Base-by-base conservation (phyloP, 2,329 filamentous ascomycete genomes). In the Colletotrichum navitas region DNA sequence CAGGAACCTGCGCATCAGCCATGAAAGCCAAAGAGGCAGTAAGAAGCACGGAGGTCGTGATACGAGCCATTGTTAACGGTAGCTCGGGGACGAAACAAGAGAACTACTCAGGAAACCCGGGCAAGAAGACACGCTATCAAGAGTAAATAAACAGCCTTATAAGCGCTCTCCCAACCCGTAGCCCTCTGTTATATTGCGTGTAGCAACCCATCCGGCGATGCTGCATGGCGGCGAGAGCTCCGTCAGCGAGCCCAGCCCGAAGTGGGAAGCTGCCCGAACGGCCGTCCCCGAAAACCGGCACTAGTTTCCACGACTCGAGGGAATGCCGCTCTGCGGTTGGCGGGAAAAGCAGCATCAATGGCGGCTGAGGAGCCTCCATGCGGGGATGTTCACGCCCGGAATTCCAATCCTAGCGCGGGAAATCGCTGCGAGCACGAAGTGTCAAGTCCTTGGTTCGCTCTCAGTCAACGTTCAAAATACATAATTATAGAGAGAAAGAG, bases 1-100 rank as follows among this genome's bases (percentile, higher is more conserved):
- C 52, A 14, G 63, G 52, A 43, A 52, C 68, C 59, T 72, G 67
- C 34, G 73, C 74, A 45, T 47, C 56, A 18, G 55, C 70, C 16
- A 52, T 36, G 16, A 52, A 10, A 3, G 52, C 69, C 21, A 72
- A 26, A 29, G 66, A 43, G 24, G 49, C 43, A 6, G 56, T 51
- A 32, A 72, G 16, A 21, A 72, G 61, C 16, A 34, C 24, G 6
- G 55, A 56, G 26, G 51, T 61, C 29, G 43, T 52, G 43, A 71
- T 34, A 24, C 61, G 70, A 72, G 62, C 61, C 70, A 72, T 72
- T 36, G 56, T 43, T 7, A 32, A 56, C 10, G 29, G 39, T 18
- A 21, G 24, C 11, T 16, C 18, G 5, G n/a, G 26, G 45, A 36
- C 14, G 26, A 47, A 52, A n/a, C 32, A 16, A 41, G 45, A 52